A percentile compares a stretch with the other conserved stretches of the same genome.
Conservation (phyloP, 306 rosid genomes). For the Dalbergia cultrata region DNA sequence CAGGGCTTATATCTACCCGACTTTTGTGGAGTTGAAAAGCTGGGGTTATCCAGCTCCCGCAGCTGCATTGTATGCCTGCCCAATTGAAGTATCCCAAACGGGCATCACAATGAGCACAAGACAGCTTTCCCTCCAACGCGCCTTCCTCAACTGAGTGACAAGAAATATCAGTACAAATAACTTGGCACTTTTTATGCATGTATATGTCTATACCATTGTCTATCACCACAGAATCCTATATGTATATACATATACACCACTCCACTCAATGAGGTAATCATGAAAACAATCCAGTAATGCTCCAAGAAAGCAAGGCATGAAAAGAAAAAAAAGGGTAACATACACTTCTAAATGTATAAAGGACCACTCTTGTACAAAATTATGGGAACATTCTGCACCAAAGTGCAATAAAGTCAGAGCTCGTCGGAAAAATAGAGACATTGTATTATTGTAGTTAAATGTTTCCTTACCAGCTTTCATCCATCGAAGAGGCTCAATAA, state of each 20-base stretch:
- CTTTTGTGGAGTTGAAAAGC: constrained; percentile 95
- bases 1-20: constrained; percentile 77
- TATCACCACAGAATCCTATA: constrained; percentile 16
- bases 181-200: constrained; percentile 15
- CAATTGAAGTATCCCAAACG: constrained; percentile 96
- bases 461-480: constrained; percentile 86
- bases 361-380: constrained; percentile 2
- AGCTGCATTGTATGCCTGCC: constrained; percentile 97
- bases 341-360: constrained; percentile 30
- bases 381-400: constrained; percentile 28
- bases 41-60: constrained; percentile 98
- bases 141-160: constrained; percentile 89
- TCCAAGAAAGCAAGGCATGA: constrained; percentile 22
- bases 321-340: constrained; percentile 1
- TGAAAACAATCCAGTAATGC: constrained; percentile 6
- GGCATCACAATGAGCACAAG: constrained; percentile 87
- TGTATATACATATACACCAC: not conserved
- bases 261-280: constrained; percentile 19
- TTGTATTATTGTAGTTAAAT: constrained; percentile 28
- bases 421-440: constrained; percentile 27
- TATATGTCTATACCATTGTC: not conserved
- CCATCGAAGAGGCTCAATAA: constrained; percentile 94
- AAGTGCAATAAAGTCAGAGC: constrained; percentile 28
- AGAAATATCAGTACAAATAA: constrained; percentile 43
- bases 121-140: constrained; percentile 88